Conservation (phyloP, 164 flowering plant genomes). For the Taxillus chinensis region DNA sequence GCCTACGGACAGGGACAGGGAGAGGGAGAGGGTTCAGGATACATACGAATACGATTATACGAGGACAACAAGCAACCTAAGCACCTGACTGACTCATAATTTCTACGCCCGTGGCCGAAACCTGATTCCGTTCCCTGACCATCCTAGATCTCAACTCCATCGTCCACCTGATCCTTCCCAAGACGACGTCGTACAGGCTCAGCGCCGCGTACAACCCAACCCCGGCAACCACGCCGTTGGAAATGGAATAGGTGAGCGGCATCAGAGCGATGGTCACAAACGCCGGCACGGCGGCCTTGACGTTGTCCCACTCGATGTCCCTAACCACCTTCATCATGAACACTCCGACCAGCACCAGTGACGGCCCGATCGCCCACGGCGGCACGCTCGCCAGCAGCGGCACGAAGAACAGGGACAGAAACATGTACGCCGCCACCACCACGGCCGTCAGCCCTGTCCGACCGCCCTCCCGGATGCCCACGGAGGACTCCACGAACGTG, state of each 20-base stretch:
- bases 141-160: constrained; percentile 33
- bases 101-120: constrained; percentile 33
- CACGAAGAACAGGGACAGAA: constrained; percentile 51
- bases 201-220: constrained; percentile 56
- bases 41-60: too few relatives aligned
- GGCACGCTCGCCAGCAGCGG: constrained; percentile 70
- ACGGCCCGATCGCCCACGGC: constrained; percentile 87
- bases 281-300: constrained; percentile 65
- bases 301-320: constrained; percentile 62
- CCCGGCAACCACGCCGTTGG: constrained; percentile 81
- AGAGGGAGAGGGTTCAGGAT: too few relatives aligned
- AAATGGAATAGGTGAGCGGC: constrained; percentile 78
- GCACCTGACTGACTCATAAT: too few relatives aligned
- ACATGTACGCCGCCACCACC: constrained; percentile 43
- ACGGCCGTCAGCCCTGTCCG: constrained; percentile 75
- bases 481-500: constrained; percentile 66
- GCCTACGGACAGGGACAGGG: too few relatives aligned
- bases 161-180: constrained; percentile 27
- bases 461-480: constrained; percentile 82
- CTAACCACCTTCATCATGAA: constrained; percentile 78
- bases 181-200: constrained; percentile 29
- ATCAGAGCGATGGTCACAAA: constrained; percentile 71
- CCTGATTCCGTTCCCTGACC: constrained; percentile 53
- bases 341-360: constrained; percentile 72
- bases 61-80: too few relatives aligned